Evolutionary conservation across 306 rosid species (phyloP).

Genomic region (Prunus fruticosa): DNA sequence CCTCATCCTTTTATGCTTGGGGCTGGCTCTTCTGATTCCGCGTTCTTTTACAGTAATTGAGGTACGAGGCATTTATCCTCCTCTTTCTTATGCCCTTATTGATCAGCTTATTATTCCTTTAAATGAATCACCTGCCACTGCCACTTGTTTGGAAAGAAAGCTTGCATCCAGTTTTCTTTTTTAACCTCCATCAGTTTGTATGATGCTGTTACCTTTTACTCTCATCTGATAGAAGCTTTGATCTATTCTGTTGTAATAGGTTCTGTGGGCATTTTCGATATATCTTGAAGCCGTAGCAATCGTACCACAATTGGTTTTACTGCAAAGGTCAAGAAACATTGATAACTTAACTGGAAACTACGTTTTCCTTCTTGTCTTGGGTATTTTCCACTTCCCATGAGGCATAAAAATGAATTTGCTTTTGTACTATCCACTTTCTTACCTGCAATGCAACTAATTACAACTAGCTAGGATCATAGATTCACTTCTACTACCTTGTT

Average conservation of each 20-base stretch:
- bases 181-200: not conserved
- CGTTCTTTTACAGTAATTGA: constrained; percentile 9
- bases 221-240: not conserved
- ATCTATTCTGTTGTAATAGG: not conserved
- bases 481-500: too few species aligned
- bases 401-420: not conserved
- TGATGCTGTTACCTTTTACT: not conserved
- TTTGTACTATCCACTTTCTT: not conserved
- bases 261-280: constrained; percentile 26
- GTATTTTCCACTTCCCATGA: constrained; percentile 5
- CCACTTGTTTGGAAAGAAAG: too few species aligned
- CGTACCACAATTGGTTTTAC: constrained; percentile 31
- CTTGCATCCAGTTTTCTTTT: too few species aligned
- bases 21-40: constrained; percentile 29
- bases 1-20: constrained; percentile 21
- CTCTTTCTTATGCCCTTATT: not conserved
- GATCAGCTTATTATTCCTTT: too few species aligned
- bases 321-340: constrained; percentile 26
- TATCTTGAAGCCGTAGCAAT: constrained; percentile 33
- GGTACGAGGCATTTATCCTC: not conserved
- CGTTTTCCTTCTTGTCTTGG: constrained; percentile 34
- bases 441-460: not conserved
- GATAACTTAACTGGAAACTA: constrained; percentile 30
- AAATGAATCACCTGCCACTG: too few species aligned
- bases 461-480: not conserved